phyloP scores from a whole-genome alignment of 768 basidiomycete species.

The Tylopilus sp. region DNA sequence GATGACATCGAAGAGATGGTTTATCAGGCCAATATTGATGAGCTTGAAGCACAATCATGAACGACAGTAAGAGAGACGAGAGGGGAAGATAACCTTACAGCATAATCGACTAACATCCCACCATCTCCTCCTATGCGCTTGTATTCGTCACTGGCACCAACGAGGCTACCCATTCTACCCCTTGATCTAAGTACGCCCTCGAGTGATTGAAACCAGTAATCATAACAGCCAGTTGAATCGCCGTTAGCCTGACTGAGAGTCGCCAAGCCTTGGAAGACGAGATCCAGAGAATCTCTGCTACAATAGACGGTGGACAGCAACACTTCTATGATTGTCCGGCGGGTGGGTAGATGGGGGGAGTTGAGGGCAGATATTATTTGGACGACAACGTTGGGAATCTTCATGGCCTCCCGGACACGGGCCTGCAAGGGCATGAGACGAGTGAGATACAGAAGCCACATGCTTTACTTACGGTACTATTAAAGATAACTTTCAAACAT shows the following conservation, averaged over 20 bases:
- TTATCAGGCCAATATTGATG: slow-evolving; percentile 69
- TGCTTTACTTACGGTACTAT: slow-evolving; percentile 48
- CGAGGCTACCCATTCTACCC: slow-evolving; percentile 92
- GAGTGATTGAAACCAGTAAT: slow-evolving; percentile 86
- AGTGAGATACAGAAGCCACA: neutral
- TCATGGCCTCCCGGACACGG: slow-evolving; percentile 70
- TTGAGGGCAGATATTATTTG: slow-evolving; percentile 82
- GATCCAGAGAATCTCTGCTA: slow-evolving; percentile 55
- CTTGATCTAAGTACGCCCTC: slow-evolving; percentile 74
- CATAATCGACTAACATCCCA: slow-evolving; percentile 76
- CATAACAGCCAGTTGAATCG: slow-evolving; percentile 60
- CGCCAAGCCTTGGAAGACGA: slow-evolving; percentile 76
- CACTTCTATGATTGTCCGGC: slow-evolving; percentile 77
- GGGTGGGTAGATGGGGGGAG: slow-evolving; percentile 72
- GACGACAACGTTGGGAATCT: slow-evolving; percentile 67
- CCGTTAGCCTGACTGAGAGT: slow-evolving; percentile 63
- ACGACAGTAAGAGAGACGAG: neutral
- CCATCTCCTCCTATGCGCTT: slow-evolving; percentile 63
- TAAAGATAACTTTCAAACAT: slow-evolving; percentile 80
- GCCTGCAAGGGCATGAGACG: slow-evolving; percentile 37
- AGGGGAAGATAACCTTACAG: slow-evolving; percentile 48
- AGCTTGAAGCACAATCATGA: slow-evolving; percentile 19
- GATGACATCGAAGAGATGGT: slow-evolving; percentile 56
- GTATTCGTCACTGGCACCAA: slow-evolving; percentile 93
- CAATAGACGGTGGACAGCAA: slow-evolving; percentile 70